Percentiles rank a stretch among this genome's conserved stretches.
These are phyloP conservation scores for Mucor lusitanicus DNA, from an alignment of 371 early-diverging fungal species.

Conservation along the genomic window DNA sequence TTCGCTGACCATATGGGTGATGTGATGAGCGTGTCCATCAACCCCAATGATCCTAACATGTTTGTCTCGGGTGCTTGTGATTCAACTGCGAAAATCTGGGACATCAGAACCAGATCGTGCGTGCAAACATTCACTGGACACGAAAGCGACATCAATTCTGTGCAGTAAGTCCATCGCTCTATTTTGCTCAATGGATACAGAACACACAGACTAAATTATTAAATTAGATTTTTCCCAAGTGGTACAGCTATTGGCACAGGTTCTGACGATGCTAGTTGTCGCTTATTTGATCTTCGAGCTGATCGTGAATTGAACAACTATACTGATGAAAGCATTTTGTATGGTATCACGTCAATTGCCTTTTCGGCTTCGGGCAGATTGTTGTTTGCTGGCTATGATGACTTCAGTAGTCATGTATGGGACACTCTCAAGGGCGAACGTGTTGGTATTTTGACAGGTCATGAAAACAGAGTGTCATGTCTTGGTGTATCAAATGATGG, in stretches of 20 bases:
- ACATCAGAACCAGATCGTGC: slow-evolving; percentile 91
- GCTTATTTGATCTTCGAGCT: slow-evolving; percentile 95
- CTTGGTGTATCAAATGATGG: slow-evolving; percentile 95
- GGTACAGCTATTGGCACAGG: slow-evolving; percentile 97
- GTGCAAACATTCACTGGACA: slow-evolving; percentile 97
- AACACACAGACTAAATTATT: neutral
- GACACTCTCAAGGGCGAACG: slow-evolving; percentile 95
- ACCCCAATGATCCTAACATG: slow-evolving; percentile 84
- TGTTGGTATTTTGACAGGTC: slow-evolving; percentile 92
- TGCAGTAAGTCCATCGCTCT: slow-evolving; percentile 61
- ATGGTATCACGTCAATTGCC: slow-evolving; percentile 95
- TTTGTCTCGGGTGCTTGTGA: slow-evolving; percentile 98
- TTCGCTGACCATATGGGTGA: slow-evolving; percentile 97
- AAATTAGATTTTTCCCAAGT: slow-evolving; percentile 87
- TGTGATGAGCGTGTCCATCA: slow-evolving; percentile 80
- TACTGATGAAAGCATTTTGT: slow-evolving; percentile 92
- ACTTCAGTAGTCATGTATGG: slow-evolving; percentile 98
- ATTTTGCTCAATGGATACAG: neutral
- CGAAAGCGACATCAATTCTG: slow-evolving; percentile 97
- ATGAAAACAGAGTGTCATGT: slow-evolving; percentile 97
- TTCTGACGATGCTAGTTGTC: slow-evolving; percentile 96
- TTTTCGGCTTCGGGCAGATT: slow-evolving; percentile 95
- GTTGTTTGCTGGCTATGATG: slow-evolving; percentile 97
- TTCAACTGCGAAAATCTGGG: slow-evolving; percentile 98
- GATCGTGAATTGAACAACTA: slow-evolving; percentile 96